These are phyloP conservation scores for Fonsecaea pugnacius DNA, from an alignment of 2,329 filamentous ascomycete genomes.

Conservation along the genomic window DNA sequence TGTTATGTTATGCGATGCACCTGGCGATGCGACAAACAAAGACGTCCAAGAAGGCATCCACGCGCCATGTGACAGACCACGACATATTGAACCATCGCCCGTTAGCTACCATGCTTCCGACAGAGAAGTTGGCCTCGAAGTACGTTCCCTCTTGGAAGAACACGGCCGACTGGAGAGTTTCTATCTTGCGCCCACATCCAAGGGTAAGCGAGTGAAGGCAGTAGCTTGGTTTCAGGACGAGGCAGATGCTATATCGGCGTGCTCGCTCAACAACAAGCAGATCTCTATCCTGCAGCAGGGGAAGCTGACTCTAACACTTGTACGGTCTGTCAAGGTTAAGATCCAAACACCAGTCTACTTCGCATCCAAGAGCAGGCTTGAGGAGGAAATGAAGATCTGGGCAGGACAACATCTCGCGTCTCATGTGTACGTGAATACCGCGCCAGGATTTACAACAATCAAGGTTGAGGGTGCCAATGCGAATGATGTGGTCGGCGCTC, in stretches of 20 bases:
- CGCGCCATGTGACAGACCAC: constrained; percentile 27
- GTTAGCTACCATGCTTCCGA: constrained; percentile 29
- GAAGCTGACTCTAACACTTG: constrained; percentile 46
- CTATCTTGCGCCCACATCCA: constrained; percentile 36
- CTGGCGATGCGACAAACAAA: constrained; percentile 24
- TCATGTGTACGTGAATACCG: constrained; percentile 34
- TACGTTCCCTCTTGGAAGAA: constrained; percentile 36
- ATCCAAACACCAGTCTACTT: constrained; percentile 44
- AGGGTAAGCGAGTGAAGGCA: constrained; percentile 47
- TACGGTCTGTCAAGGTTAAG: constrained; percentile 48
- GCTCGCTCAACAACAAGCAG: constrained; percentile 40
- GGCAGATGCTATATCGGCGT: constrained; percentile 44
- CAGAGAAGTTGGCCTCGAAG: constrained; percentile 31
- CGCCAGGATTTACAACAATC: constrained; percentile 41
- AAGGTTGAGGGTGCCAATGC: constrained; percentile 45
- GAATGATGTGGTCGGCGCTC: constrained; percentile 4
- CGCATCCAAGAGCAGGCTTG: constrained; percentile 41
- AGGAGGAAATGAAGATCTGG: constrained; percentile 41
- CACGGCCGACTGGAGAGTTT: constrained; percentile 46
- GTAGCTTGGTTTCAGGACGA: constrained; percentile 48
- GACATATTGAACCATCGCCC: constrained; percentile 28
- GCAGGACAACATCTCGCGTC: constrained; percentile 37
- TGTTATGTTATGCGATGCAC: constrained; percentile 36
- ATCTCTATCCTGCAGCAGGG: constrained; percentile 42
- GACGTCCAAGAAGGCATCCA: constrained; percentile 32